These are phyloP conservation scores for Phoma sp. DNA, from an alignment of 2,329 filamentous ascomycete species.

Conservation along the genomic window DNA sequence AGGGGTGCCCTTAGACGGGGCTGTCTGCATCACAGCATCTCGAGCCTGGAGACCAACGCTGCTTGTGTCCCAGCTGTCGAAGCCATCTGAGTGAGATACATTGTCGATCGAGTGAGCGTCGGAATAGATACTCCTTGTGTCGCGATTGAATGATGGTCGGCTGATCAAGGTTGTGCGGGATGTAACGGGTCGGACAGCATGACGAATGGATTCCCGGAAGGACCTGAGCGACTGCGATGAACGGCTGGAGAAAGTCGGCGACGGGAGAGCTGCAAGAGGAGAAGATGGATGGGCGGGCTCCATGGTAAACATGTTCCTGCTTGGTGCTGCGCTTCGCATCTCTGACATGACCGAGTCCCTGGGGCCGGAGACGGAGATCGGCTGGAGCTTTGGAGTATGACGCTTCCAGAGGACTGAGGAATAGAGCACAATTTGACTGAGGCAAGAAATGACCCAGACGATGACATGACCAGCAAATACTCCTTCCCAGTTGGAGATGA, in stretches of 20 bases:
- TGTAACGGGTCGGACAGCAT: constrained; percentile 47
- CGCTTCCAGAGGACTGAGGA: constrained; percentile 34
- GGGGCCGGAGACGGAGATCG: constrained; percentile 32
- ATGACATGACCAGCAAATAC: constrained; percentile 46
- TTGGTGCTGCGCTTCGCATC: constrained; percentile 32
- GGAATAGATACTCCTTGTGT: constrained; percentile 44
- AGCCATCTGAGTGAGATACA: constrained; percentile 61
- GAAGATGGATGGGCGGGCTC: constrained; percentile 34
- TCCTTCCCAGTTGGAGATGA: constrained; percentile 29
- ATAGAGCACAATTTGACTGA: constrained; percentile 40
- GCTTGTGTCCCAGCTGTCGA: constrained; percentile 79
- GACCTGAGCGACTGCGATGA: constrained; percentile 46
- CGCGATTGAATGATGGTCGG: constrained; percentile 39
- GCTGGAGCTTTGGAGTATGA: constrained; percentile 26
- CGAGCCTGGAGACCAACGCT: constrained; percentile 68
- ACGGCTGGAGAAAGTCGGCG: constrained; percentile 44
- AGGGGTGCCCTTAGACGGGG: constrained; percentile 55
- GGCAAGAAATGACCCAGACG: constrained; percentile 41
- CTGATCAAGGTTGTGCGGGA: constrained; percentile 46
- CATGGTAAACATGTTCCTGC: constrained; percentile 33
- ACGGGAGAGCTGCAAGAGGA: constrained; percentile 41
- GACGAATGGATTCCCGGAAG: constrained; percentile 47
- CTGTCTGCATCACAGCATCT: constrained; percentile 51
- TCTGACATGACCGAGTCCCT: constrained; percentile 48
- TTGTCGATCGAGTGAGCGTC: constrained; percentile 44